phyloP scores from a whole-genome alignment of 1,284 basidiomycete species.

The Naganishia sp. region DNA sequence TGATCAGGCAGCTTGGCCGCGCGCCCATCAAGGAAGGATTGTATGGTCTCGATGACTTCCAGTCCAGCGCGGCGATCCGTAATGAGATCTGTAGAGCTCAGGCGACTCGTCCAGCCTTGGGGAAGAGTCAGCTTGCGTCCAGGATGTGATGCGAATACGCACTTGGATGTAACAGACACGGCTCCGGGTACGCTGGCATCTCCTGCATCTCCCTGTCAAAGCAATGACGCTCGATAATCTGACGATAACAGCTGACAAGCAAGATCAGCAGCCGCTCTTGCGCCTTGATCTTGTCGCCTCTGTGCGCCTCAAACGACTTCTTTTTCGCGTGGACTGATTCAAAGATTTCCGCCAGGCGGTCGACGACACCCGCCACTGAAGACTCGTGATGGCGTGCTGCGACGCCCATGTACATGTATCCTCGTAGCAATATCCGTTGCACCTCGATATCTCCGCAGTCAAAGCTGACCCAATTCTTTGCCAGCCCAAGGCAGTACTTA shows the following conservation, averaged over 20 bases:
- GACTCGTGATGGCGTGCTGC: slow-evolving; percentile 66
- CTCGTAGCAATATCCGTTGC: slow-evolving; percentile 72
- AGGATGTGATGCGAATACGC: slow-evolving; percentile 44
- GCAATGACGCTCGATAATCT: slow-evolving; percentile 62
- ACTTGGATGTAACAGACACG: slow-evolving; percentile 64
- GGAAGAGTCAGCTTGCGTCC: neutral
- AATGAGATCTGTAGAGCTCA: slow-evolving; percentile 61
- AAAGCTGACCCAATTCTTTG: slow-evolving; percentile 58
- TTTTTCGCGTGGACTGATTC: slow-evolving; percentile 63
- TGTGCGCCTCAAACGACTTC: slow-evolving; percentile 33
- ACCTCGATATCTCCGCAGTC: slow-evolving; percentile 67
- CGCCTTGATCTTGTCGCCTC: slow-evolving; percentile 40
- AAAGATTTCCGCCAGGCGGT: slow-evolving; percentile 70
- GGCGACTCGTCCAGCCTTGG: slow-evolving; percentile 65
- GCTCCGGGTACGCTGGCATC: slow-evolving; percentile 64
- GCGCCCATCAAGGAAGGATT: slow-evolving; percentile 68
- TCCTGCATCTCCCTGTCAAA: slow-evolving; percentile 46
- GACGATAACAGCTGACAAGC: slow-evolving; percentile 64
- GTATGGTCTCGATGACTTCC: slow-evolving; percentile 64
- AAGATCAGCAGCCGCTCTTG: slow-evolving; percentile 56
- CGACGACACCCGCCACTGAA: slow-evolving; percentile 61
- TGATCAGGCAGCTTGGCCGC: slow-evolving; percentile 59
- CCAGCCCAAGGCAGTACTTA: slow-evolving; percentile 60
- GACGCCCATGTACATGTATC: slow-evolving; percentile 72
- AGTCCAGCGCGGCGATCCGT: slow-evolving; percentile 59